Evolutionary conservation across 2,329 filamentous ascomycete genomes (phyloP).

Genomic region (Aspergillus ibericus): DNA sequence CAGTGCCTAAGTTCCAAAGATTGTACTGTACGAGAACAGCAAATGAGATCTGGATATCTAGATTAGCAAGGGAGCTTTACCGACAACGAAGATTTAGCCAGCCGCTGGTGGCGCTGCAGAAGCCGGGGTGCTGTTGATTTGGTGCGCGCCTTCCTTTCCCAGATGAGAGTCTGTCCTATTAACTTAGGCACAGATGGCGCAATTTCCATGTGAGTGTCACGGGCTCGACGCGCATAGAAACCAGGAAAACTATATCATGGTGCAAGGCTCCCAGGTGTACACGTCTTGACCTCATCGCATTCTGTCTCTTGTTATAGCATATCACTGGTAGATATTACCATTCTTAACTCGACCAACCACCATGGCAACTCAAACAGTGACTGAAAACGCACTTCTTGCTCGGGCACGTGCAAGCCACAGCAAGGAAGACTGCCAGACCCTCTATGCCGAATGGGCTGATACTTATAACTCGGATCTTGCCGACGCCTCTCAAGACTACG

Average conservation of each 20-base stretch:
- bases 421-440: constrained; percentile 38
- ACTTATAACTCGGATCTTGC: constrained; percentile 47
- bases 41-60: background rate
- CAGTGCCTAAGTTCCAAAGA: background rate
- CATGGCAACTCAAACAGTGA: constrained; percentile 14
- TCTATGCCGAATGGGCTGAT: constrained; percentile 51
- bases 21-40: background rate
- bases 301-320: background rate
- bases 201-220: background rate
- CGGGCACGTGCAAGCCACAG: constrained; percentile 39
- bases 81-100: no score
- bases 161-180: background rate
- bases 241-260: background rate
- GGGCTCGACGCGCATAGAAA: background rate
- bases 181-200: background rate
- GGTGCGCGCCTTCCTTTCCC: background rate
- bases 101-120: background rate
- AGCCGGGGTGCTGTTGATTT: background rate
- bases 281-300: background rate
- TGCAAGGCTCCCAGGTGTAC: background rate
- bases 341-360: background rate
- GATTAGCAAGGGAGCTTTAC: no score
- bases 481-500: constrained; percentile 40
- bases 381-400: constrained; percentile 26
- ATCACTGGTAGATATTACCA: background rate